Percentiles rank a stretch among this genome's conserved stretches.
Evolutionary conservation across 805 yeast species (phyloP).

Genomic region (Candida parachauliodes): DNA sequence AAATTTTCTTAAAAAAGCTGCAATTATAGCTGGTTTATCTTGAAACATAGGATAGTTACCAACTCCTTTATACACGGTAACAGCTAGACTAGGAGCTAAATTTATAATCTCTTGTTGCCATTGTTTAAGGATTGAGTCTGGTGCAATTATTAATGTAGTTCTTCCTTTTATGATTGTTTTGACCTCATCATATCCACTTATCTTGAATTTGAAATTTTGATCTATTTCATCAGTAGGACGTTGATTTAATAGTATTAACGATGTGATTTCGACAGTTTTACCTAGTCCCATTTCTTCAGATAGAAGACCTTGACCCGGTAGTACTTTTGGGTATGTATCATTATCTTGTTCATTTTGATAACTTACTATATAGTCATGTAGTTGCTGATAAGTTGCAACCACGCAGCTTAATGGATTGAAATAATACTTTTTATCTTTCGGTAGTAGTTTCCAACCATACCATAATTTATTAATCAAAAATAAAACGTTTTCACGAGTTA

Average conservation of each 20-base stretch:
- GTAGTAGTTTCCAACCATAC: slow-evolving; percentile 49
- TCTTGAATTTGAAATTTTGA: slow-evolving; percentile 22
- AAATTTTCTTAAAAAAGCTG: slow-evolving; percentile 51
- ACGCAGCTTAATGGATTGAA: slow-evolving; percentile 48
- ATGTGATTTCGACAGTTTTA: slow-evolving; percentile 80
- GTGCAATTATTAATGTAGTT: slow-evolving; percentile 81
- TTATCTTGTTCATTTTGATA: slow-evolving; percentile 18
- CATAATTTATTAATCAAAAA: slow-evolving; percentile 37
- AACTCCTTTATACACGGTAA: slow-evolving; percentile 63
- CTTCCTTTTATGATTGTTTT: slow-evolving; percentile 50
- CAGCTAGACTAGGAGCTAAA: slow-evolving; percentile 56
- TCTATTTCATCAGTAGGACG: slow-evolving; percentile 40
- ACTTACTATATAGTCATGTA: slow-evolving; percentile 21
- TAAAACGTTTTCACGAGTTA: slow-evolving; percentile 14
- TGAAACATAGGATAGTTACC: slow-evolving; percentile 22
- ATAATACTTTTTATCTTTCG: slow-evolving; percentile 27
- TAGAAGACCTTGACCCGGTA: slow-evolving; percentile 62
- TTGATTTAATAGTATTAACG: slow-evolving; percentile 60
- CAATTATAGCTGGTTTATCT: slow-evolving; percentile 40
- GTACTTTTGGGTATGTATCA: slow-evolving; percentile 20
- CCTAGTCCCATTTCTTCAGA: slow-evolving; percentile 99
- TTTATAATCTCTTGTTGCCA: slow-evolving; percentile 75
- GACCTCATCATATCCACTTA: slow-evolving; percentile 36
- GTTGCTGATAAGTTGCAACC: slow-evolving; percentile 28
- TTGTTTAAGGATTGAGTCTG: slow-evolving; percentile 77